phyloP scores from a whole-genome alignment of 192 early-diverging fungal species.

The Backusella macrospora region DNA sequence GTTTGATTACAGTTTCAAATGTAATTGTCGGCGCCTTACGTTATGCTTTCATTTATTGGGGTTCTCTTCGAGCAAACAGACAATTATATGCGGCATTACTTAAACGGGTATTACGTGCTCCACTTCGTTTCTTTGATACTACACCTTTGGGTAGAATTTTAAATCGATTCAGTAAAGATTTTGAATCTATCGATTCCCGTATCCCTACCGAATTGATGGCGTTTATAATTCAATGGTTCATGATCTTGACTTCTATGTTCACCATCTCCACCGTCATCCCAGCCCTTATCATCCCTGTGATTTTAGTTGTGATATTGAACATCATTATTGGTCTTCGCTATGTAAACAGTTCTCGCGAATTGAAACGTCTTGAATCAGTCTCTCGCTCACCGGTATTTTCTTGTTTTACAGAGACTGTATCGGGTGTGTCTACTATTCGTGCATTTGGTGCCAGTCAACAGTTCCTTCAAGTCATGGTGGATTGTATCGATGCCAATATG shows the following conservation, averaged over 20 bases:
- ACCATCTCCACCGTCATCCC: constrained; percentile 67
- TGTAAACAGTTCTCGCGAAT: constrained; percentile 72
- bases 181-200: constrained; percentile 74
- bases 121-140: constrained; percentile 87
- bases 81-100: constrained; percentile 61
- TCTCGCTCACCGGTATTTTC: constrained; percentile 76
- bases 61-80: constrained; percentile 61
- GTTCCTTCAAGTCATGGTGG: constrained; percentile 63
- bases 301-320: constrained; percentile 47
- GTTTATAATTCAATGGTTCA: constrained; percentile 52
- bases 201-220: constrained; percentile 55
- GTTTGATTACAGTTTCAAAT: constrained; percentile 47
- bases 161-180: constrained; percentile 89
- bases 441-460: constrained; percentile 73
- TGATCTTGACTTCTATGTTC: constrained; percentile 51
- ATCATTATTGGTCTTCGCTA: constrained; percentile 56
- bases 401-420: constrained; percentile 74
- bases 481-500: constrained; percentile 59
- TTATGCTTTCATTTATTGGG: constrained; percentile 37
- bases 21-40: constrained; percentile 35
- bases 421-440: constrained; percentile 79
- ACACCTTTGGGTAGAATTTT: constrained; percentile 86
- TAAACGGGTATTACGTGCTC: constrained; percentile 63
- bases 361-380: constrained; percentile 84
- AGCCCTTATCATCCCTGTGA: constrained; percentile 53